Evolutionary conservation across 2,329 filamentous ascomycete species (phyloP).

Genomic region (Verticillium longisporum): DNA sequence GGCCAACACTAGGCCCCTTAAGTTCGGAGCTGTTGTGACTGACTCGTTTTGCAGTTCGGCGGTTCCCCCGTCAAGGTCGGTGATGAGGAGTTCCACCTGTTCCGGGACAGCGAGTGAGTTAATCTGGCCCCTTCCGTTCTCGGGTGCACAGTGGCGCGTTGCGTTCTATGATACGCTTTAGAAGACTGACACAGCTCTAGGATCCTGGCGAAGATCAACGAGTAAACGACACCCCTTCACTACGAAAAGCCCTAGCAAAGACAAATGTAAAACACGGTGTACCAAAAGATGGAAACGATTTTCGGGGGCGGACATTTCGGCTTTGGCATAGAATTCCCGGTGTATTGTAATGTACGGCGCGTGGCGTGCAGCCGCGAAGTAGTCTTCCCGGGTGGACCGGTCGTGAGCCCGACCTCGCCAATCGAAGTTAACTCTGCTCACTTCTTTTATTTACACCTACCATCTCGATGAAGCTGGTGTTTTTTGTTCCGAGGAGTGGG

Average conservation of each 20-base stretch:
- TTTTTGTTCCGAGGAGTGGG: not conserved
- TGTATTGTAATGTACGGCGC: conserved; percentile 1
- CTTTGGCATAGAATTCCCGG: conserved; percentile 6
- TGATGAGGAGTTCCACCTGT: conserved; percentile 92
- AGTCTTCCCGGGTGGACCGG: not conserved
- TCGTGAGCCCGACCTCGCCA: not conserved
- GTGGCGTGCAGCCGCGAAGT: not conserved
- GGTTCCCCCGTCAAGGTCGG: conserved; percentile 95
- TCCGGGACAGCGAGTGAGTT: conserved; percentile 96
- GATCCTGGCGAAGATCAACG: conserved; percentile 98
- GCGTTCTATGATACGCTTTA: too few species aligned
- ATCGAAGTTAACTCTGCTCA: not conserved
- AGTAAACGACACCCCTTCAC: conserved; percentile 44
- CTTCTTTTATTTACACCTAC: not conserved
- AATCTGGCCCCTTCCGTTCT: not conserved
- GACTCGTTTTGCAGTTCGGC: conserved; percentile 60
- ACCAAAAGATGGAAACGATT: conserved; percentile 15
- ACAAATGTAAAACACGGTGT: conserved; percentile 20
- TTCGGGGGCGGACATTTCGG: not conserved
- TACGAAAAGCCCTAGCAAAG: conserved; percentile 3
- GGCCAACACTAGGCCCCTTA: not conserved
- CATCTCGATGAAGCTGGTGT: not conserved
- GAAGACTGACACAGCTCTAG: conserved; percentile 36
- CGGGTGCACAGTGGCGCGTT: too few species aligned
- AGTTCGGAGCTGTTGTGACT: not conserved